Conservation (phyloP, 768 basidiomycete species). For the Podaxis sp. region DNA sequence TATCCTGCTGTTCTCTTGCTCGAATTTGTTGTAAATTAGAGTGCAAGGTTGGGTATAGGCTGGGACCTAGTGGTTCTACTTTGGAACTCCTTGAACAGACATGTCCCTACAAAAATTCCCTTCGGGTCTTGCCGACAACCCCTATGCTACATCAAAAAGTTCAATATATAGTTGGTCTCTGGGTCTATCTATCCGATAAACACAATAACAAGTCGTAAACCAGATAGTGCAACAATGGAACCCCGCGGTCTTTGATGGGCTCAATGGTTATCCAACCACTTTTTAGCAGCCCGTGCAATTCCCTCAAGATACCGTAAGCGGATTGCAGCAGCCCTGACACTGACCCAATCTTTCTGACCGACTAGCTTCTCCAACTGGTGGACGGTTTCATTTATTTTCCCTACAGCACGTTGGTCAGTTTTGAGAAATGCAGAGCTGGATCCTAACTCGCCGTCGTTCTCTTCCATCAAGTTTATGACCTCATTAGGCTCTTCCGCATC, state of each 20-base stretch:
- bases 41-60: neutral
- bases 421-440: neutral
- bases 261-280: slow-evolving; percentile 30
- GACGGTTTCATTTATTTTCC: slow-evolving; percentile 43
- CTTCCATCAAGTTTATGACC: slow-evolving; percentile 45
- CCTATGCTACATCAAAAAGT: neutral
- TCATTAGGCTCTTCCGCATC: slow-evolving; percentile 45
- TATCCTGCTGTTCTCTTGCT: neutral
- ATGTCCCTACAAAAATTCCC: neutral
- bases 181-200: neutral
- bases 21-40: neutral
- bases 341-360: slow-evolving; percentile 46
- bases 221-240: too few species aligned
- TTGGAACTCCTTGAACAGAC: neutral
- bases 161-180: neutral
- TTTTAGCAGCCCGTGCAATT: slow-evolving; percentile 49
- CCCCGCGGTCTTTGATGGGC: neutral
- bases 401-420: slow-evolving; percentile 29
- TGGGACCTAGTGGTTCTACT: neutral
- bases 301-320: slow-evolving; percentile 71
- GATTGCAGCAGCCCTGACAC: slow-evolving; percentile 55
- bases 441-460: slow-evolving; percentile 47
- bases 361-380: slow-evolving; percentile 46
- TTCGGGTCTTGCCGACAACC: slow-evolving; percentile 11
- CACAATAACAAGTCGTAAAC: too few species aligned